Evolutionary conservation across 1,284 basidiomycete species (phyloP).

Genomic region (Ceratobasidium theobromae): DNA sequence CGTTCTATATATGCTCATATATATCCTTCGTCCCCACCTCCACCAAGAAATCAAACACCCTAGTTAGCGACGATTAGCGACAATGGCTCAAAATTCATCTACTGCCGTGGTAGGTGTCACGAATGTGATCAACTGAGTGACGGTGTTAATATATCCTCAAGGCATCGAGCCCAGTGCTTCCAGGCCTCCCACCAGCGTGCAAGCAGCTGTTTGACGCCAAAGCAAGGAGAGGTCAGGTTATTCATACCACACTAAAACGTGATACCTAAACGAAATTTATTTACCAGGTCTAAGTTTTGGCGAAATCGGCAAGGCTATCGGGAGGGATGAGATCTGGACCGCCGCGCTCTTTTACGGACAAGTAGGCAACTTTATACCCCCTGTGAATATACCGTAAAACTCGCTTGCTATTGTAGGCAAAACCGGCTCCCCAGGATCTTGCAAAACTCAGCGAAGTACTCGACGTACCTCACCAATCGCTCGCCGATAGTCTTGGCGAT

Average conservation of each 20-base stretch:
- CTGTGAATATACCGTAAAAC: background rate
- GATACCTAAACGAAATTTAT: background rate
- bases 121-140: background rate
- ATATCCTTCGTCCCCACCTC: background rate
- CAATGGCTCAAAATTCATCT: too few species aligned
- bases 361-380: slow-evolving; percentile 46
- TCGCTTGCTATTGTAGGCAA: slow-evolving; percentile 53
- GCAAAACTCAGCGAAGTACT: slow-evolving; percentile 55
- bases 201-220: slow-evolving; percentile 28
- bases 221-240: slow-evolving; percentile 9
- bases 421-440: slow-evolving; percentile 63
- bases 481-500: slow-evolving; percentile 57
- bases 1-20: background rate
- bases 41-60: background rate
- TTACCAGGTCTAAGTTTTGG: slow-evolving; percentile 59
- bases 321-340: slow-evolving; percentile 86
- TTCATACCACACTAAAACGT: background rate
- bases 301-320: slow-evolving; percentile 65
- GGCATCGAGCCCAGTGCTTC: slow-evolving; percentile 24
- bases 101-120: slow-evolving; percentile 11
- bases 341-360: slow-evolving; percentile 86
- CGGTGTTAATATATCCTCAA: background rate
- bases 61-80: too few species aligned
- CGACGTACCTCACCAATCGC: slow-evolving; percentile 44
- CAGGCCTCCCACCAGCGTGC: slow-evolving; percentile 21